Evolutionary conservation across 495 filamentous ascomycete species (phyloP), one percentile per base, ranked within the genome.

Genomic region (Aspergillus sclerotiicarbonarius): DNA sequence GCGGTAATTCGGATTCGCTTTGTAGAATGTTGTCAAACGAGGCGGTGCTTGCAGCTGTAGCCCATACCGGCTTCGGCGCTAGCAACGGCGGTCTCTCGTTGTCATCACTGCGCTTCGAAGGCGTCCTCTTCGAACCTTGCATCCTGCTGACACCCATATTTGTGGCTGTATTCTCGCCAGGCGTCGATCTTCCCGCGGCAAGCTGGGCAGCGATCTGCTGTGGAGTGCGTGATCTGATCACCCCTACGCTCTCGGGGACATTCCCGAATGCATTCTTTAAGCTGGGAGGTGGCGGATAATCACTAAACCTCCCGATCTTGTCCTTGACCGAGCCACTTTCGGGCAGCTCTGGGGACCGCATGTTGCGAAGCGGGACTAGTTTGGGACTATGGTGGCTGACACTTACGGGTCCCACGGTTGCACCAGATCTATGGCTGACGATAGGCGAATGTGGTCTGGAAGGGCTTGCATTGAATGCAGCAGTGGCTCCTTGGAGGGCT

Each of bases 301-400:
- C 60, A n/a, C 71, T 65, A 46, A 72, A 72, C 49, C 56, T 62
- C 41, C 70, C 71, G 33, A 79, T 76, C 56, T 75, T 77, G 53
- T 76, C 75, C 63, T 60, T 75, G 33, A 79, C 74, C 4, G 75
- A 74, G 43, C 73, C 75, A 18, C 66, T 63, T 60, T 73, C 72
- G 7, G 72, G 76, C 8, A 56, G 66, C n/a, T 60, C 45, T n/a
- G 68, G 64, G 12, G 68, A 69, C 45, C 58, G 61, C 46, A 54
- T 47, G 21, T 60, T 49, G 29, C 52, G 59, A 51, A 45, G 60
- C 21, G 54, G 29, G 51, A 51, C 58, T 5, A 47, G 19, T 16
- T 57, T 58, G 33, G 65, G 58, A 62, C 64, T 53, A 16, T 57
- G 62, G 51, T 64, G 62, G 54, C 44, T 54, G 37, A 57, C 30